Percentiles rank a stretch among this genome's conserved stretches.
These are phyloP conservation scores for Pueraria montana DNA, from an alignment of 306 rosid species.

Conservation along the genomic window DNA sequence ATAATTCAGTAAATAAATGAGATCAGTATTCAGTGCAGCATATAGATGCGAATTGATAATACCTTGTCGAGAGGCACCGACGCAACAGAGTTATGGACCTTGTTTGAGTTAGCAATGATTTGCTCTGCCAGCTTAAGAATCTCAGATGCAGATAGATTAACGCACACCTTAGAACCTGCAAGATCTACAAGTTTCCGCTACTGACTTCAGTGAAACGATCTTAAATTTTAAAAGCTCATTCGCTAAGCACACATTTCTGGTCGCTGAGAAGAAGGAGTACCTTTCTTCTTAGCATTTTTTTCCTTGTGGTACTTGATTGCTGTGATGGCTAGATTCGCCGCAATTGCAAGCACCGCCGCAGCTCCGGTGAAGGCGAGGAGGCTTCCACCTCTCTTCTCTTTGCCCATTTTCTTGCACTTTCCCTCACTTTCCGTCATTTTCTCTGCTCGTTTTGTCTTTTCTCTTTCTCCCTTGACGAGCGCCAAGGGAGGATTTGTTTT, in stretches of 20 bases:
- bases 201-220: constrained; percentile 31
- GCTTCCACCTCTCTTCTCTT: constrained; percentile 55
- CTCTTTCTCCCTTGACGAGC: constrained; percentile 55
- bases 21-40: not conserved
- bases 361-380: constrained; percentile 76
- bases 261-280: constrained; percentile 46
- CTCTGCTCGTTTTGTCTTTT: constrained; percentile 36
- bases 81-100: constrained; percentile 83
- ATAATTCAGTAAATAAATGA: constrained; percentile 26
- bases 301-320: constrained; percentile 62
- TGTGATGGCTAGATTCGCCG: constrained; percentile 70
- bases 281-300: constrained; percentile 68
- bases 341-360: constrained; percentile 80
- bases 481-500: constrained; percentile 66
- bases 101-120: constrained; percentile 76
- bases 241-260: not conserved
- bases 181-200: constrained; percentile 63
- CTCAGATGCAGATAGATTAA: constrained; percentile 78
- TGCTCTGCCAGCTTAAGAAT: constrained; percentile 79
- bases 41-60: constrained; percentile 7
- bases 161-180: constrained; percentile 69
- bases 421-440: constrained; percentile 70
- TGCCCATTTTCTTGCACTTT: constrained; percentile 65
- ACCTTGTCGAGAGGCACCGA: constrained; percentile 90
- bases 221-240: not conserved